Evolutionary conservation across 805 yeast species (phyloP), one percentile per base, ranked within the genome.

Genomic region (Pichia ethanolica): DNA sequence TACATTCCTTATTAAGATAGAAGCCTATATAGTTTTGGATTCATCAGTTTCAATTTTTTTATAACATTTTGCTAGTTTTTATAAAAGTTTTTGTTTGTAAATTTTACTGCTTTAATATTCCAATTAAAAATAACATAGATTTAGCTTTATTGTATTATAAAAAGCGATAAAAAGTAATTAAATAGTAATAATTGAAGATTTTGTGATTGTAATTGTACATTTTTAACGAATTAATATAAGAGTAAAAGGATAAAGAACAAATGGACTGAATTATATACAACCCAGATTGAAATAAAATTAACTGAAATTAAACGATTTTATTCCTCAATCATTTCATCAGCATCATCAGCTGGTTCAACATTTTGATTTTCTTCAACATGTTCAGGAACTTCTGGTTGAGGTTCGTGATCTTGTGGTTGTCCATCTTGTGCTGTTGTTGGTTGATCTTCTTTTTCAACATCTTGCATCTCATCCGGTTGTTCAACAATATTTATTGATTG

Each of bases 291-390:
- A 7, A 30, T 30, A 30, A 30, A 30, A 9, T 30, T 1, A 7
- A 9, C 9, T 30, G 4, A 39, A 35, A 27, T 32, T 33, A 13
- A 28, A 26, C 7, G 12, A 11, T 9, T 5, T 44, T 44, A 57
- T 44, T 59, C 63, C 53, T 59, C 63, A 48, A 59, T 59, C 50
- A 58, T 58, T 34, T 56, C 60, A 26, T 59, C 62, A 26, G 35
- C 52, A 34, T 56, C 61, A 42, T 52, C 58, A 48, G 32, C 42
- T 5, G 38, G 28, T 9, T 14, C 53, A 30, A 27, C 39, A 46
- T 33, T 44, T 44, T 30, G 48, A 30, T 30, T 30, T 30, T 30
- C 32, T 9, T 30, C 9, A 30, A 9, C 32, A 30, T 7, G 7
- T 30, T 30, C 32, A 30, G 32, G 32, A 9, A 30, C 32, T 30